Conservation (phyloP, 2,329 filamentous ascomycete genomes). For the Cercospora zeae-maydis region DNA sequence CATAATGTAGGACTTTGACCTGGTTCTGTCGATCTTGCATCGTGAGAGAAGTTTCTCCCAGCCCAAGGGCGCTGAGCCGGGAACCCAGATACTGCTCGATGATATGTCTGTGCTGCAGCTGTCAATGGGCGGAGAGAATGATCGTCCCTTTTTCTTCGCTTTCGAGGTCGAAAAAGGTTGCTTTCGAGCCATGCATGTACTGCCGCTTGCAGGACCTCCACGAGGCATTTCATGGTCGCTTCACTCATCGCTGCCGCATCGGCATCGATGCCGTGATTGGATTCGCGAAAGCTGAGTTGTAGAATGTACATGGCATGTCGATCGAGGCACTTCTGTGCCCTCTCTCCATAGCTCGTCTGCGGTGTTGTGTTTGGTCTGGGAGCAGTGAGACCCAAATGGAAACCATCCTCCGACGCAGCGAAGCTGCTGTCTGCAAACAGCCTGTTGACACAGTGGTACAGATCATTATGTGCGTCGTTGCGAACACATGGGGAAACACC, state of each 20-base stretch:
- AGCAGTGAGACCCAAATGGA: slow-evolving; percentile 32
- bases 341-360: slow-evolving; percentile 43
- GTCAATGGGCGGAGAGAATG: background rate
- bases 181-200: slow-evolving; percentile 71
- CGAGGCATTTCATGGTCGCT: slow-evolving; percentile 50
- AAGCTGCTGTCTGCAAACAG: slow-evolving; percentile 76
- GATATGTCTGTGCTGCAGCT: background rate
- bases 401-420: slow-evolving; percentile 55
- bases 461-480: slow-evolving; percentile 55
- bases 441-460: slow-evolving; percentile 76
- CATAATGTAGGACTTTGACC: background rate
- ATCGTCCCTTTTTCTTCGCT: slow-evolving; percentile 19
- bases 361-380: slow-evolving; percentile 39
- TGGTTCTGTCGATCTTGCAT: too few relatives aligned
- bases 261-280: slow-evolving; percentile 2
- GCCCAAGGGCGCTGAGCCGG: background rate
- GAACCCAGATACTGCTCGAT: background rate
- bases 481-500: slow-evolving; percentile 64
- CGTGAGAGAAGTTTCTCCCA: too few relatives aligned
- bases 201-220: slow-evolving; percentile 65
- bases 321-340: slow-evolving; percentile 64
- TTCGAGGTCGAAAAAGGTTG: slow-evolving; percentile 62
- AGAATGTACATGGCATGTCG: slow-evolving; percentile 87
- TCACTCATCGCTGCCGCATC: slow-evolving; percentile 23
- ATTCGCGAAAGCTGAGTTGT: slow-evolving; percentile 41